Conservation (phyloP, 768 basidiomycete genomes). For the Tulasnella sp. region DNA sequence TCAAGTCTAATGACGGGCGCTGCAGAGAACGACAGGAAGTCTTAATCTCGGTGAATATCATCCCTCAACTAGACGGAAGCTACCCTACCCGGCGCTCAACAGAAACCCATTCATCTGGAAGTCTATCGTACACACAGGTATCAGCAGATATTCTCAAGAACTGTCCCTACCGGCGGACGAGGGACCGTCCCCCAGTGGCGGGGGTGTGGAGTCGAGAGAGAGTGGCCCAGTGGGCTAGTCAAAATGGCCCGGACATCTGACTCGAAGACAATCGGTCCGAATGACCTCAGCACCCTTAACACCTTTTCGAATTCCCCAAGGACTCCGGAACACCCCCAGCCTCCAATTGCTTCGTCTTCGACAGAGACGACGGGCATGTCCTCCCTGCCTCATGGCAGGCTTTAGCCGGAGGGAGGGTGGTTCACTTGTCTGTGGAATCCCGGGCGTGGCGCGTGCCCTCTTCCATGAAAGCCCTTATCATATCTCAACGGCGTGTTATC, state of each 20-base stretch:
- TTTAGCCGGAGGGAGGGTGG: not conserved
- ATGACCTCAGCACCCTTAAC: not conserved
- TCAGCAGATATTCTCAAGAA: not conserved
- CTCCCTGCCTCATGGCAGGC: not conserved
- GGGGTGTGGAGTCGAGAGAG: not conserved
- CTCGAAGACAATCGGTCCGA: not conserved
- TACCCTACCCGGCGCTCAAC: slow-evolving; percentile 1
- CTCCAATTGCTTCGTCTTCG: not conserved
- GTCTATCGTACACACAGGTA: not conserved
- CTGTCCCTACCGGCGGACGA: not conserved
- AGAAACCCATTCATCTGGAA: not conserved
- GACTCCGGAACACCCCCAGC: not conserved
- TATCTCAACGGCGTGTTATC: not conserved
- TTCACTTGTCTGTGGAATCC: not conserved
- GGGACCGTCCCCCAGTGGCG: not conserved
- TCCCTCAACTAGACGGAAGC: no score
- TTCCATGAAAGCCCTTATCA: not conserved
- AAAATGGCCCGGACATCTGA: slow-evolving; percentile 1
- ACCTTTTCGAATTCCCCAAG: not conserved
- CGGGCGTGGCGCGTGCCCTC: not conserved
- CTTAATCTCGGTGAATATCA: not conserved
- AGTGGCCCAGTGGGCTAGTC: not conserved
- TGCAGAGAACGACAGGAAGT: not conserved
- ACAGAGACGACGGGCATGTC: not conserved
- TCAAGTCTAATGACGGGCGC: not conserved